Evolutionary conservation across 202 grass and related monocot genomes (phyloP).

Genomic region (Brachypodium distachyon): DNA sequence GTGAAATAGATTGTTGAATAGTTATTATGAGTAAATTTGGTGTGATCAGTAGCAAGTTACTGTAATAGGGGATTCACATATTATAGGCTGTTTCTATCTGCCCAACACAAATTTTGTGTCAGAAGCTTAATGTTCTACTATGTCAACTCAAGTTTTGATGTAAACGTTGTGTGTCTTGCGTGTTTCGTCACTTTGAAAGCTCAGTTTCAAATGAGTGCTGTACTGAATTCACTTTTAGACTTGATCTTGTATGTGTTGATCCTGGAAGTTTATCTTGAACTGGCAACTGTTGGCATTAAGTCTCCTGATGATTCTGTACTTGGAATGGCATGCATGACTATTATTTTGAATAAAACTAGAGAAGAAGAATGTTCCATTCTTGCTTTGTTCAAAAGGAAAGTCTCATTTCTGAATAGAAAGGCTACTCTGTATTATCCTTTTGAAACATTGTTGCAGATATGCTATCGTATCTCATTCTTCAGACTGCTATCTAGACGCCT

Average conservation of each 20-base stretch:
- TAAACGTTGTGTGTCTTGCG: neutral
- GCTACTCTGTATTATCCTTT: neutral
- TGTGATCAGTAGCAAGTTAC: constrained; percentile 22
- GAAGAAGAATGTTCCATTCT: neutral
- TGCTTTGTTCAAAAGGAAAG: neutral
- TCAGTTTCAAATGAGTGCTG: neutral
- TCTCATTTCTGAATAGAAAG: neutral
- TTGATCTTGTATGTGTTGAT: neutral
- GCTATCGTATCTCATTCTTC: neutral
- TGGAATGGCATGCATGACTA: neutral
- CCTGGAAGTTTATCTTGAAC: neutral
- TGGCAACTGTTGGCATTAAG: neutral
- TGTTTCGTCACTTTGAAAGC: neutral
- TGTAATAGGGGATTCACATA: constrained; percentile 29
- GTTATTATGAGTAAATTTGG: constrained; percentile 17
- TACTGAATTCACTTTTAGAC: neutral
- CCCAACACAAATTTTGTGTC: neutral
- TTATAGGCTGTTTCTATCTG: neutral
- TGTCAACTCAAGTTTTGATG: neutral
- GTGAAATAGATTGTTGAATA: constrained; percentile 21
- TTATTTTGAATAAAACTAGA: neutral
- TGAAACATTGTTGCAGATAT: neutral
- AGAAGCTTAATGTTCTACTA: neutral
- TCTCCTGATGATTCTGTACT: constrained; percentile 7
- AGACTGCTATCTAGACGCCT: neutral